These are phyloP conservation scores for Phlebopus sp. DNA, from an alignment of 1,284 basidiomycete species.

Conservation along the genomic window DNA sequence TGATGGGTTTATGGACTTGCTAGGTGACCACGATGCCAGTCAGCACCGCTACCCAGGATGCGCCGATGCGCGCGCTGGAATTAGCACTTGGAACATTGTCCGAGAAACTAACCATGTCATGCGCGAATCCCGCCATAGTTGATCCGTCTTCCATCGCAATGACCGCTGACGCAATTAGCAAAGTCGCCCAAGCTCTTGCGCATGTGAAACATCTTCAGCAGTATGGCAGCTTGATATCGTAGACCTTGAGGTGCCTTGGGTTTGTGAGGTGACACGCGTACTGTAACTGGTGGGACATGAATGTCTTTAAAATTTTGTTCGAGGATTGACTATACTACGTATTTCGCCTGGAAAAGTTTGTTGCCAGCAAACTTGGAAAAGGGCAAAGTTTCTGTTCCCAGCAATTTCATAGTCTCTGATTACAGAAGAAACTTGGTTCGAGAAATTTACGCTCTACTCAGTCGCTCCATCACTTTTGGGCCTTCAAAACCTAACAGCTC, in stretches of 20 bases:
- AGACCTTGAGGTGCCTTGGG: constrained; percentile 2
- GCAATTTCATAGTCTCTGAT: too few relatives aligned
- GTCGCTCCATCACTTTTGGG: too few relatives aligned
- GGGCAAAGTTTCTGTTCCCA: too few relatives aligned
- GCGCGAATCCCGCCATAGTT: constrained; percentile 35
- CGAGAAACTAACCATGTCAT: constrained; percentile 45
- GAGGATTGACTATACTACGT: too few relatives aligned
- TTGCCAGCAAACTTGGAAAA: too few relatives aligned
- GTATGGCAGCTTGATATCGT: constrained; percentile 23
- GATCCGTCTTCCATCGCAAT: constrained; percentile 53
- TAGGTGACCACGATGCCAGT: constrained; percentile 19
- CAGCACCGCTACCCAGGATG: constrained; percentile 22
- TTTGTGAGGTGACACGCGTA: constrained; percentile 12
- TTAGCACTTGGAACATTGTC: constrained; percentile 53
- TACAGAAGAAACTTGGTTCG: too few relatives aligned
- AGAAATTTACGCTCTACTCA: too few relatives aligned
- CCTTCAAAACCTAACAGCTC: too few relatives aligned
- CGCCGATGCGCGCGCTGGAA: constrained; percentile 49
- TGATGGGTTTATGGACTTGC: constrained; percentile 2
- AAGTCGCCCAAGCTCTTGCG: constrained; percentile 59
- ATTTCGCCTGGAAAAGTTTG: too few relatives aligned
- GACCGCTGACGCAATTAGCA: constrained; percentile 69
- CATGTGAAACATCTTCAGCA: constrained; percentile 57
- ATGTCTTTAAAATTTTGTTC: too few relatives aligned
- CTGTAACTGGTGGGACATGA: too few relatives aligned